These are phyloP conservation scores for Aspergillus flavus DNA, from an alignment of 2,329 filamentous ascomycete species.

Conservation along the genomic window DNA sequence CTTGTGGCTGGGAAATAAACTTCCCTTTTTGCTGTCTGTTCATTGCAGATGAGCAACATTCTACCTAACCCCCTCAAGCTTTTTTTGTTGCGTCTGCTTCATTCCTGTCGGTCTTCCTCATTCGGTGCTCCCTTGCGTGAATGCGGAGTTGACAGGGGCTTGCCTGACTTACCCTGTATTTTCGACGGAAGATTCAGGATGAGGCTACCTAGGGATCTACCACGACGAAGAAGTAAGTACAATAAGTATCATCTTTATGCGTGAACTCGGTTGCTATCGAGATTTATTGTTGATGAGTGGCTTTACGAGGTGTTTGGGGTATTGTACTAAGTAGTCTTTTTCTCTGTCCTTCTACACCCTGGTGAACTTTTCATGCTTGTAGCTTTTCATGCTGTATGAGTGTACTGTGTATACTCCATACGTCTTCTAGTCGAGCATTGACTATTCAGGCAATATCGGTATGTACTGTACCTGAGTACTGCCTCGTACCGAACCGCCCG, in stretches of 20 bases:
- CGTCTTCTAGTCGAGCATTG: no score
- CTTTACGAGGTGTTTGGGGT: no score
- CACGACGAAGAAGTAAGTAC: neutral
- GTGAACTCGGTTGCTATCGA: neutral
- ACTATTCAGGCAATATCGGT: no score
- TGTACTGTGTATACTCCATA: no score
- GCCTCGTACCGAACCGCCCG: neutral
- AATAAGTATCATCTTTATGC: neutral
- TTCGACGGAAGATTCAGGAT: neutral
- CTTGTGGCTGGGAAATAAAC: neutral
- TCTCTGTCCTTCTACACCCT: neutral
- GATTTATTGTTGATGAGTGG: neutral
- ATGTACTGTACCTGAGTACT: neutral
- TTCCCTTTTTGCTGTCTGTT: neutral
- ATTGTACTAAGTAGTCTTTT: neutral
- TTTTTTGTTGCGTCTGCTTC: neutral
- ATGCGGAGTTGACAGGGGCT: no score
- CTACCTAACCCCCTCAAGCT: neutral
- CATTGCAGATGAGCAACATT: neutral
- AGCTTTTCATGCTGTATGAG: neutral
- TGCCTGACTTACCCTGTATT: neutral
- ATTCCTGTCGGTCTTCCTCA: no score
- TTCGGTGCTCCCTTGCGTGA: no score
- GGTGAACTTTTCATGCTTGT: no score
- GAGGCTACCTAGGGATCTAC: conserved; percentile 2